Evolutionary conservation across 148 eudicot species (phyloP).

Genomic region (Heliamphora exappendiculata): DNA sequence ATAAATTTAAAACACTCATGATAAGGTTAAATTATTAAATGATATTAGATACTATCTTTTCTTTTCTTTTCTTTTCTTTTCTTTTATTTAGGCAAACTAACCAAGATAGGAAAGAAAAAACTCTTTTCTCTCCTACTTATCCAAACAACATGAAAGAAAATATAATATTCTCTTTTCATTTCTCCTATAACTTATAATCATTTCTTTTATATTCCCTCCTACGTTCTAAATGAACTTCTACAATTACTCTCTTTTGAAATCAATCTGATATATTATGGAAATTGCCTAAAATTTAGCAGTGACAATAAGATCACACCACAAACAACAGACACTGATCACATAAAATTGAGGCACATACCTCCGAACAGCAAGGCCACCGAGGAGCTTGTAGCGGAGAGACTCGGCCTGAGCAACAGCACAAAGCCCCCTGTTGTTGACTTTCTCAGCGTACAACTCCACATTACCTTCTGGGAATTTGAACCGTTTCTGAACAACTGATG

Average conservation of each 20-base stretch:
- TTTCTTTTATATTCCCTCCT: too few species aligned
- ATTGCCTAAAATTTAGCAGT: not conserved
- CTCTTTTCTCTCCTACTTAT: too few species aligned
- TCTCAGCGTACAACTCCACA: slow-evolving; percentile 56
- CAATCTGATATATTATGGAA: not conserved
- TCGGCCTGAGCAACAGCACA: slow-evolving; percentile 66
- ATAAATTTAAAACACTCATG: too few species aligned
- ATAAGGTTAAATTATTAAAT: too few species aligned
- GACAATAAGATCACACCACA: not conserved
- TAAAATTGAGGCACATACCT: slow-evolving; percentile 23
- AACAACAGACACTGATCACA: not conserved
- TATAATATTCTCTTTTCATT: too few species aligned
- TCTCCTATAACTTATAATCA: not conserved
- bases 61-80: too few species aligned
- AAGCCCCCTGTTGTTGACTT: slow-evolving; percentile 57
- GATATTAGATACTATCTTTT: too few species aligned
- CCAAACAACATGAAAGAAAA: too few species aligned
- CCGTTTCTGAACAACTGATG: slow-evolving; percentile 49
- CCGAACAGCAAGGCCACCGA: slow-evolving; percentile 56
- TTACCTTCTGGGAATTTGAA: slow-evolving; percentile 53
- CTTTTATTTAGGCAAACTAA: too few species aligned
- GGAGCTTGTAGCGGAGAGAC: slow-evolving; percentile 63
- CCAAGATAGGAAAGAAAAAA: too few species aligned
- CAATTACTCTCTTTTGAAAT: too few species aligned
- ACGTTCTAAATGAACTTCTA: too few species aligned